Base-by-base conservation (phyloP, 257 asterid species). In the Mentha longifolia region DNA sequence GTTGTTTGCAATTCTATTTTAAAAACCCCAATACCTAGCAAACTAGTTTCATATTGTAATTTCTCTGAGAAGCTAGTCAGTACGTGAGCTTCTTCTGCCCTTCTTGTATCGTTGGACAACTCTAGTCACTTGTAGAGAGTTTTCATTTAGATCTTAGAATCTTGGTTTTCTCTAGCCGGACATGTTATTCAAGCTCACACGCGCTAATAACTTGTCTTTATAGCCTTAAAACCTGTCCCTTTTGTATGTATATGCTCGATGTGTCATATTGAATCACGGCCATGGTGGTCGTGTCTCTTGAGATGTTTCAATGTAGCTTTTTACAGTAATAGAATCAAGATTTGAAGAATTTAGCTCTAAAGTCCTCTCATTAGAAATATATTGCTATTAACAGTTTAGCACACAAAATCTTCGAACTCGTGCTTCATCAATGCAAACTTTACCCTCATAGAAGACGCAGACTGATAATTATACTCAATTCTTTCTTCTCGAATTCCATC, bases 401-500 rank as follows among this genome's bases (percentile, higher is more conserved):
- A 12, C 9, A 2, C 62, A 30, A 68, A 55, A 12, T 9, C 55
- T 68, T 37, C 30, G 1, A 52, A 42, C 22, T 13, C 66, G 13
- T 41, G 46, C 46, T 41, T 41, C 12, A 63, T 20, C 14, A 16
- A 33, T 33, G 37, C 37, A 33, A 33, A 33, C 31, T 35, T 42
- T 54, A 65, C 13, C 2, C 43, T 47, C 57, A 9, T 28, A 30
- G 45, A 35, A 50, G 2, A 45, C 3, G 7, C 35, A 9, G 12
- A 47, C 61, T 16, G 31, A 15, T n/a, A 17, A 49, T 16, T 6
- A 57, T 52, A 13, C 41, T 39, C 54, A 39, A 20, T 54, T 58
- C 33, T 76, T 4, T 10, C 67, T 76, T n/a, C 6, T 50, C 61
- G 31, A 35, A 65, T 71, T 68, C 7, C 63, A 33, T 72, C 83